A percentile compares a stretch with the other conserved stretches of the same genome.
Evolutionary conservation across 345 rosid genomes (phyloP).

Genomic region (Arabidopsis arenosa): DNA sequence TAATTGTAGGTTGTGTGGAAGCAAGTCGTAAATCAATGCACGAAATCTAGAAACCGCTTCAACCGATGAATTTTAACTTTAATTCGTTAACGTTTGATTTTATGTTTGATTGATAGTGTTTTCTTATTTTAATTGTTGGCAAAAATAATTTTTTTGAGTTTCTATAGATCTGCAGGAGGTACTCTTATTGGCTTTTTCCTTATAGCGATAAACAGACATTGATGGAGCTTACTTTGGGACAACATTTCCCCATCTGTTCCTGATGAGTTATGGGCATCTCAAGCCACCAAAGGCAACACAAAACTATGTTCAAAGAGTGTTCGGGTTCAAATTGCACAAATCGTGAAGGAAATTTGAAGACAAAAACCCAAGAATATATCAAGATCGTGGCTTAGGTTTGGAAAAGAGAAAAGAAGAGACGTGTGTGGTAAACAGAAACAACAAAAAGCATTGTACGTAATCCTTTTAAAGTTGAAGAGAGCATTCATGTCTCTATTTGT

Average conservation of each 20-base stretch:
- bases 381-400: conserved; percentile 21
- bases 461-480: conserved; percentile 24
- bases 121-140: too few species aligned
- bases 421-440: conserved; percentile 45
- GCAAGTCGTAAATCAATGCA: too few species aligned
- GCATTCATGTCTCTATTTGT: conserved; percentile 29
- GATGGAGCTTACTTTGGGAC: conserved; percentile 92
- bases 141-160: too few species aligned
- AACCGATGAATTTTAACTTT: too few species aligned
- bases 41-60: too few species aligned
- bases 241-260: conserved; percentile 81
- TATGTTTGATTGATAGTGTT: too few species aligned
- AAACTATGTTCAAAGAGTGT: conserved; percentile 83
- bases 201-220: conserved; percentile 54
- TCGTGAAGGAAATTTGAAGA: conserved; percentile 43
- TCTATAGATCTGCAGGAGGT: too few species aligned
- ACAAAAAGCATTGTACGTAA: conserved; percentile 36
- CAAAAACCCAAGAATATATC: conserved; percentile 7
- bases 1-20: too few species aligned
- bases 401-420: conserved; percentile 38
- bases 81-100: too few species aligned
- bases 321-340: conserved; percentile 85
- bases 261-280: conserved; percentile 60
- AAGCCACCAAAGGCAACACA: conserved; percentile 71
- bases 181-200: too few species aligned